Percentiles rank a stretch among this genome's conserved stretches.
These are phyloP conservation scores for Cryoendolithus antarcticus DNA, from an alignment of 2,329 filamentous ascomycete species.

Conservation along the genomic window DNA sequence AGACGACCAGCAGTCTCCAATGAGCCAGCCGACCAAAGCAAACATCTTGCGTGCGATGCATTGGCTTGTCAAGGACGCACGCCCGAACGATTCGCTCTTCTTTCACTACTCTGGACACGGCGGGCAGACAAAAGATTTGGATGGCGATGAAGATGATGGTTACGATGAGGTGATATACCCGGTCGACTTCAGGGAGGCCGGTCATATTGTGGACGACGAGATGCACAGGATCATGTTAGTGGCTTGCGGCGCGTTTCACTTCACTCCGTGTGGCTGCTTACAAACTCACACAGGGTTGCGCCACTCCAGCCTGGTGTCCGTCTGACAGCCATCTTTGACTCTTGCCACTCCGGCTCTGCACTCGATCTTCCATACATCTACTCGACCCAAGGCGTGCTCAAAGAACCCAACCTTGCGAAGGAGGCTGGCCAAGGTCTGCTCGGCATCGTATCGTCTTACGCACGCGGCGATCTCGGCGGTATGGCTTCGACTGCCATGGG, in stretches of 20 bases:
- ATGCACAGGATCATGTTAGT: slow-evolving; percentile 60
- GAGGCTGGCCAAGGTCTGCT: slow-evolving; percentile 64
- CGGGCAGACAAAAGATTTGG: slow-evolving; percentile 67
- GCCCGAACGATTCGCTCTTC: slow-evolving; percentile 86
- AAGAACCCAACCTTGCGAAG: slow-evolving; percentile 70
- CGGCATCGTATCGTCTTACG: slow-evolving; percentile 63
- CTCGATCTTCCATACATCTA: slow-evolving; percentile 70
- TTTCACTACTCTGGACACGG: slow-evolving; percentile 93
- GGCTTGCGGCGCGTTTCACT: not conserved
- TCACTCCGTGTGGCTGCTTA: slow-evolving; percentile 7
- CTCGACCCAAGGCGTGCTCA: slow-evolving; percentile 67
- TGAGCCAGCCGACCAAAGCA: slow-evolving; percentile 92
- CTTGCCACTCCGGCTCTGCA: slow-evolving; percentile 66
- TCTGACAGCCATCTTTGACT: slow-evolving; percentile 69
- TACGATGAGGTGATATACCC: slow-evolving; percentile 78
- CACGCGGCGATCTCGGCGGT: slow-evolving; percentile 68
- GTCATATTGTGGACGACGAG: slow-evolving; percentile 73
- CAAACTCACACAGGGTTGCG: slow-evolving; percentile 39
- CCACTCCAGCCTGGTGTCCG: slow-evolving; percentile 73
- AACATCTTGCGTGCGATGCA: slow-evolving; percentile 96
- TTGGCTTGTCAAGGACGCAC: slow-evolving; percentile 90
- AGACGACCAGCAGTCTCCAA: slow-evolving; percentile 91
- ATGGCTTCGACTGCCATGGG: slow-evolving; percentile 71
- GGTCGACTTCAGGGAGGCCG: slow-evolving; percentile 66
- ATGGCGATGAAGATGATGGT: slow-evolving; percentile 70